These are phyloP conservation scores for Neurospora terricola DNA, from an alignment of 495 filamentous ascomycete genomes.

Conservation along the genomic window DNA sequence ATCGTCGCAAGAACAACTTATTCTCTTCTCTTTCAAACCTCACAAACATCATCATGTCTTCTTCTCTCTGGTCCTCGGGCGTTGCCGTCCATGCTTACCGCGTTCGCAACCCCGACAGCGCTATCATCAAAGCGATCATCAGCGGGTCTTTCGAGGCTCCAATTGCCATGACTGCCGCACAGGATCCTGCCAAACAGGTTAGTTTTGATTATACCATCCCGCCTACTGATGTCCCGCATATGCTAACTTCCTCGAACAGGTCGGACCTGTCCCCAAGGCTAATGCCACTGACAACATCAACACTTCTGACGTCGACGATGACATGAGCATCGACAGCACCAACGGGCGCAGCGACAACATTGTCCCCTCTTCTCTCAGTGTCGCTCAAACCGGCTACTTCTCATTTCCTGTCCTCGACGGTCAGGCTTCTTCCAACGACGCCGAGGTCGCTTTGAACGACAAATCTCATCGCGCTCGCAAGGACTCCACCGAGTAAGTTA, in stretches of 20 bases:
- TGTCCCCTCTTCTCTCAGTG: fast-evolving
- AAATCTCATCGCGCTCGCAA: background rate
- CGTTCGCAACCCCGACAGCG: background rate
- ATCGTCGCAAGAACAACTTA: background rate
- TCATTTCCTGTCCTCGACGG: background rate
- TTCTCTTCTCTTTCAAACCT: background rate
- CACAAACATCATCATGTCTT: background rate
- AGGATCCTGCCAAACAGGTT: background rate
- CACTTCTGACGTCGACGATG: background rate
- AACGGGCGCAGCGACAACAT: background rate
- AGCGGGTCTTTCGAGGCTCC: background rate
- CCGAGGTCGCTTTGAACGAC: background rate
- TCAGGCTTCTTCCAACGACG: background rate
- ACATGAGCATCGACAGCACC: background rate
- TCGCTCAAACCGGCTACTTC: background rate
- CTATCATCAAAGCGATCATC: background rate
- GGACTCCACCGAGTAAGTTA: background rate
- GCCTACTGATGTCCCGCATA: background rate
- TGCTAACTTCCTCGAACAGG: background rate
- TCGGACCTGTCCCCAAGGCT: background rate
- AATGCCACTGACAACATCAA: background rate
- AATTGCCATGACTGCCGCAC: background rate
- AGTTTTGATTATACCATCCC: background rate
- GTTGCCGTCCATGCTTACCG: background rate
- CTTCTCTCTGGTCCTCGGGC: background rate